A percentile compares a stretch with the other conserved stretches of the same genome.
phyloP scores from a whole-genome alignment of 2,329 filamentous ascomycete genomes.

The Sarocladiaceae sp. region DNA sequence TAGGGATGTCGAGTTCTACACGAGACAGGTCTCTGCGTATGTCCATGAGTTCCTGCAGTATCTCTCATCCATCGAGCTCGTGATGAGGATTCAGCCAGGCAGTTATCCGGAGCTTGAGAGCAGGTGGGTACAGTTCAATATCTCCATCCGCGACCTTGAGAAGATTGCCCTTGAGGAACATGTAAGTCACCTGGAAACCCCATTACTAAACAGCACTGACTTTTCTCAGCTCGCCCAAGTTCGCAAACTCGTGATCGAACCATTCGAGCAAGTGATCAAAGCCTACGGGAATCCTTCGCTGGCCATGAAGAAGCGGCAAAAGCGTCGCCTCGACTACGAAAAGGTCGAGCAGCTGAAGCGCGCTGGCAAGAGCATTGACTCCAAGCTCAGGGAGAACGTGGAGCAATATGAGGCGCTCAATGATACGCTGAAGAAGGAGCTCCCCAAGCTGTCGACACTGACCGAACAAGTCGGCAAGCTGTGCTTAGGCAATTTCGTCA shows the following conservation, averaged over 20 bases:
- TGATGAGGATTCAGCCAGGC: slow-evolving; percentile 66
- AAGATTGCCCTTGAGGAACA: slow-evolving; percentile 79
- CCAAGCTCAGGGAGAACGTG: slow-evolving; percentile 74
- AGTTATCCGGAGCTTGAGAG: slow-evolving; percentile 80
- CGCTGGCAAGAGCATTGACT: slow-evolving; percentile 77
- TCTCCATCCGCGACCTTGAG: slow-evolving; percentile 79
- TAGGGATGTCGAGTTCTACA: slow-evolving; percentile 89
- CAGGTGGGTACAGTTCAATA: slow-evolving; percentile 89
- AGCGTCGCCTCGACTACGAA: slow-evolving; percentile 85
- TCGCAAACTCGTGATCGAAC: slow-evolving; percentile 76
- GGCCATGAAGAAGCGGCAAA: slow-evolving; percentile 90
- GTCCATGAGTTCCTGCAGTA: slow-evolving; percentile 77
- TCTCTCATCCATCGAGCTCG: slow-evolving; percentile 73
- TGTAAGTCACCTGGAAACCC: slow-evolving; percentile 42
- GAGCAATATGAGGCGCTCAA: slow-evolving; percentile 90
- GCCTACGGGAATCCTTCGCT: slow-evolving; percentile 78
- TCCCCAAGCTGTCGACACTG: slow-evolving; percentile 74
- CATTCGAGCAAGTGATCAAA: slow-evolving; percentile 71
- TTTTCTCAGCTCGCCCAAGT: slow-evolving; percentile 53
- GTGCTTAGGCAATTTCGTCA: slow-evolving; percentile 76
- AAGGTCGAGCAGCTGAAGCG: slow-evolving; percentile 72
- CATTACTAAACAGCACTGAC: slow-evolving; percentile 8
- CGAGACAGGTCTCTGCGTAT: slow-evolving; percentile 71
- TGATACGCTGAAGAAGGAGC: slow-evolving; percentile 84
- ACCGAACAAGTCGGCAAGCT: slow-evolving; percentile 81